Conservation (phyloP, 2,329 filamentous ascomycete genomes). For the Alternaria brassicicola region DNA sequence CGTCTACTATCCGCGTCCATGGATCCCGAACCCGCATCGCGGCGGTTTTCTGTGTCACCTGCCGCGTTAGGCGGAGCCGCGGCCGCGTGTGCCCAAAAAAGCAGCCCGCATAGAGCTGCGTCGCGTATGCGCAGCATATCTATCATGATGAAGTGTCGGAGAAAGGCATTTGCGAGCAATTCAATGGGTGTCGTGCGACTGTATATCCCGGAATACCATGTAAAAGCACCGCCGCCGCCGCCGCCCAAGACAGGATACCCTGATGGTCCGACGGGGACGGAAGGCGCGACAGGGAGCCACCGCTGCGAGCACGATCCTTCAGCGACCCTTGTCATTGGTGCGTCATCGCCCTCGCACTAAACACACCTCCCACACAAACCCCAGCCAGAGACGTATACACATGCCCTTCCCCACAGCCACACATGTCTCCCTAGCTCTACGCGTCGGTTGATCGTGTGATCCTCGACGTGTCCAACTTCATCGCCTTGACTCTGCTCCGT, state of each 20-base stretch:
- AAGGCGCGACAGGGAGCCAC: constrained; percentile 19
- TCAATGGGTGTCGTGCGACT: constrained; percentile 16
- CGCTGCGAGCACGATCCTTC: constrained; percentile 28
- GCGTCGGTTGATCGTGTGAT: constrained; percentile 3
- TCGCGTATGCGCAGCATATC: constrained; percentile 33
- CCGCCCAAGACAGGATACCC: constrained; percentile 17
- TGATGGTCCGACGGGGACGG: constrained; percentile 24
- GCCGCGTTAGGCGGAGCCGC: constrained; percentile 37
- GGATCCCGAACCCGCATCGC: constrained; percentile 9
- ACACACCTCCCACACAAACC: constrained; percentile 3
- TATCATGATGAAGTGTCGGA: constrained; percentile 2
- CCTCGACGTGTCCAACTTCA: not conserved
- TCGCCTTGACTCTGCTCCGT: not conserved
- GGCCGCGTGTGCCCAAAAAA: constrained; percentile 30
- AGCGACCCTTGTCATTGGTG: constrained; percentile 29
- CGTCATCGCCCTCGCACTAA: constrained; percentile 22
- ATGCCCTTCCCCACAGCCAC: constrained; percentile 7
- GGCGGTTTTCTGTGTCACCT: constrained; percentile 18
- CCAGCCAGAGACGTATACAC: constrained; percentile 1
- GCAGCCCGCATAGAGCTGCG: constrained; percentile 37
- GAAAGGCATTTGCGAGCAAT: not conserved
- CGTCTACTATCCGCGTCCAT: constrained; percentile 24
- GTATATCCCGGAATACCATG: constrained; percentile 15
- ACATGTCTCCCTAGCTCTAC: not conserved
- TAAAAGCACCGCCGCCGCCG: constrained; percentile 3